Evolutionary conservation across 345 rosid species (phyloP).

Genomic region (Triadica sebifera): DNA sequence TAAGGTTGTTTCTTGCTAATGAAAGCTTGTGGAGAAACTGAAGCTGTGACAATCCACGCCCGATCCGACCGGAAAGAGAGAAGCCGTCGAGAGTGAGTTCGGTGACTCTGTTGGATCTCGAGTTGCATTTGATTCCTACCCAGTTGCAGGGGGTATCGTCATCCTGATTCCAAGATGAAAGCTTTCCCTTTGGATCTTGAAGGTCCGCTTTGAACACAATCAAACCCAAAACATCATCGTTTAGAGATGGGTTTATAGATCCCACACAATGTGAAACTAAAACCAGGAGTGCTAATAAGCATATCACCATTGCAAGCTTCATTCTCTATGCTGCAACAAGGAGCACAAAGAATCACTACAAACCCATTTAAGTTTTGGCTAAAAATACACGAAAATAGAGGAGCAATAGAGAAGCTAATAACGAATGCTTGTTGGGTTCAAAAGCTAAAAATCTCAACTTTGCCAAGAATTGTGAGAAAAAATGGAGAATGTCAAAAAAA

Average conservation of each 20-base stretch:
- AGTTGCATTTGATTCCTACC: conserved; percentile 28
- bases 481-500: not conserved
- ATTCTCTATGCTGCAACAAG: not conserved
- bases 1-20: conserved; percentile 63
- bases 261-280: conserved; percentile 15
- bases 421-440: not conserved
- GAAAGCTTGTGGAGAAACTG: conserved; percentile 25
- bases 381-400: not conserved
- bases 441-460: not conserved
- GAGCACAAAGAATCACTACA: not conserved
- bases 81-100: conserved; percentile 28
- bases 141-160: conserved; percentile 32
- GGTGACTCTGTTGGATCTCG: conserved; percentile 34
- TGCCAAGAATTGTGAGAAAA: not conserved
- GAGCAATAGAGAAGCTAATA: not conserved
- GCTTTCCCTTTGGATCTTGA: conserved; percentile 30
- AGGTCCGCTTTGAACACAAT: conserved; percentile 35
- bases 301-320: conserved; percentile 10
- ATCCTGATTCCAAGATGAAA: conserved; percentile 33
- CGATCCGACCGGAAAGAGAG: conserved; percentile 32
- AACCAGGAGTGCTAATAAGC: not conserved
- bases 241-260: conserved; percentile 28
- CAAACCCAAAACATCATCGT: conserved; percentile 32
- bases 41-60: conserved; percentile 29
- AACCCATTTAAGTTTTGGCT: conserved; percentile 4